These are phyloP conservation scores for Plasmodium vivax DNA, from an alignment of 169 alveolate species.

Conservation along the genomic window DNA sequence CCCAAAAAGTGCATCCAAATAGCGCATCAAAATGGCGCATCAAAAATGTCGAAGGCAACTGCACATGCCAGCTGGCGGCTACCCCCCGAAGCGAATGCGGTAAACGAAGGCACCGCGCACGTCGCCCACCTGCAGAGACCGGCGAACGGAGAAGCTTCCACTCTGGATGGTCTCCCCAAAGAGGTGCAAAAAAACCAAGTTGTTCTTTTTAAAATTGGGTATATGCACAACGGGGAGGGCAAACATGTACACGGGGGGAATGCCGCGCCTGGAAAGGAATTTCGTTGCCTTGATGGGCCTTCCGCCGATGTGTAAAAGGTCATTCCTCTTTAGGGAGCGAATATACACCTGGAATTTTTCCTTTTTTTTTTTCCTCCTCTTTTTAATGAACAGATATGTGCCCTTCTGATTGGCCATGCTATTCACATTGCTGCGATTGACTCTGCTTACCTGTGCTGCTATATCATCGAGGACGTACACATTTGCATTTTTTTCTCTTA, in stretches of 20 bases:
- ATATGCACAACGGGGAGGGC: conserved; percentile 47
- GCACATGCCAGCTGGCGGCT: neutral
- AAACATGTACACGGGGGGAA: conserved; percentile 40
- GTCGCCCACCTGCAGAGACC: neutral
- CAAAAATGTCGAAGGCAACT: no score
- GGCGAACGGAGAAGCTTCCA: conserved; percentile 3
- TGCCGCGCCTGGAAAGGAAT: conserved; percentile 21
- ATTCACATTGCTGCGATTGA: conserved; percentile 3
- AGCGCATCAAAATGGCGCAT: no score
- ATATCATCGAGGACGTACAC: conserved; percentile 13
- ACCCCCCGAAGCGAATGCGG: neutral
- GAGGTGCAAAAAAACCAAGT: conserved; percentile 36
- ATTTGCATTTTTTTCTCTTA: conserved; percentile 20
- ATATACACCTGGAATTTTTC: conserved; percentile 62
- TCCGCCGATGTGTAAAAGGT: conserved; percentile 5
- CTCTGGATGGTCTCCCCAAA: conserved; percentile 21
- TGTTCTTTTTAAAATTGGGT: conserved; percentile 23
- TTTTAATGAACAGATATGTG: conserved; percentile 26
- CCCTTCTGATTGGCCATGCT: neutral
- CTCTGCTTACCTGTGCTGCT: conserved; percentile 24
- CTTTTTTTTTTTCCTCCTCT: conserved; percentile 55
- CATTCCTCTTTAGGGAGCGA: conserved; percentile 49
- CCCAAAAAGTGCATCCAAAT: no score
- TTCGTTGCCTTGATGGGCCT: conserved; percentile 42
- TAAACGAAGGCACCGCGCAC: conserved; percentile 8